phyloP scores from a whole-genome alignment of 202 grass and related monocot genomes.

The Setaria italica region DNA sequence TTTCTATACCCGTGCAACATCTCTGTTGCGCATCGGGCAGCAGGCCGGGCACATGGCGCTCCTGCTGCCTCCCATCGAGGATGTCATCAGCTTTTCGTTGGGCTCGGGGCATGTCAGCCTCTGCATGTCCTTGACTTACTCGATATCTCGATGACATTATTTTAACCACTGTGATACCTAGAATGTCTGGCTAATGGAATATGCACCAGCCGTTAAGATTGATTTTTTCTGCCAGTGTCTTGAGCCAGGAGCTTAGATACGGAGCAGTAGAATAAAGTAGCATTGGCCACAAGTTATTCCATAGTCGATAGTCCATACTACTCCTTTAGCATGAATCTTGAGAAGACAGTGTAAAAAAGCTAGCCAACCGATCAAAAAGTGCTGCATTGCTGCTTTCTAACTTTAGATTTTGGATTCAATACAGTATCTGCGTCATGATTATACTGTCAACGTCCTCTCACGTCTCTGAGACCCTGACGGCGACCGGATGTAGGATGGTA shows the following conservation, averaged over 20 bases:
- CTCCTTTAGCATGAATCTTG: background rate
- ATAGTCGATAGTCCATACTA: background rate
- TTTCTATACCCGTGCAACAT: background rate
- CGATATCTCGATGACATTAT: background rate
- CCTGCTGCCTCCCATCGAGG: background rate
- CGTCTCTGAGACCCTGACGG: background rate
- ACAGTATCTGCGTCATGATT: background rate
- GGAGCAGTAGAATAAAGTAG: background rate
- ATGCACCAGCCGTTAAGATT: background rate
- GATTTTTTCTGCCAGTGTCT: background rate
- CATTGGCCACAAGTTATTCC: background rate
- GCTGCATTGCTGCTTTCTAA: background rate
- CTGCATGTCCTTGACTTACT: background rate
- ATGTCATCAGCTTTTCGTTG: constrained; percentile 27
- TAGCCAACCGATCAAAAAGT: background rate
- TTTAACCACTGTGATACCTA: background rate
- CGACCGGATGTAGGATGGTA: background rate
- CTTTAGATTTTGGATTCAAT: constrained; percentile 2
- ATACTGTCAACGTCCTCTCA: constrained; percentile 5
- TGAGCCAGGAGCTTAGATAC: background rate
- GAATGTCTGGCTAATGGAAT: background rate
- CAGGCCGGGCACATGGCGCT: constrained; percentile 30
- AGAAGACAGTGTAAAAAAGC: background rate
- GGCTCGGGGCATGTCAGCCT: constrained; percentile 39
- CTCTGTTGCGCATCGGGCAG: background rate